phyloP scores from a whole-genome alignment of 2,329 filamentous ascomycete genomes.

The Venturia aucupariae region DNA sequence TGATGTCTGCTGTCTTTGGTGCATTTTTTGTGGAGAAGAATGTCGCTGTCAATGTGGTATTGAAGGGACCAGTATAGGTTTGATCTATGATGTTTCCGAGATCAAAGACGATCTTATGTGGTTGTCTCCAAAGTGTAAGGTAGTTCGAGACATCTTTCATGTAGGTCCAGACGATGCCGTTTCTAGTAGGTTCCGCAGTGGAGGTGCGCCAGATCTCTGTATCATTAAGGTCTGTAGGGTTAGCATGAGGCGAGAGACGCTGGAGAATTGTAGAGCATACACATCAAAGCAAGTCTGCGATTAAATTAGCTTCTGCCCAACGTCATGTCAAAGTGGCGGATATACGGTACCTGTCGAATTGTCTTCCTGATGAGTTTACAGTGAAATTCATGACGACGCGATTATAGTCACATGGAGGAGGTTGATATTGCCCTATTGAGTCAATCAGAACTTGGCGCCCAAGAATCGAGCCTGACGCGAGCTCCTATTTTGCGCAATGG shows the following conservation, averaged over 20 bases:
- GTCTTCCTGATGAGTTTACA: constrained; percentile 58
- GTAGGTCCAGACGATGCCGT: constrained; percentile 67
- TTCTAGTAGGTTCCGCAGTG: constrained; percentile 64
- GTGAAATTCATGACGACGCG: constrained; percentile 69
- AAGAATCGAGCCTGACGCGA: not conserved
- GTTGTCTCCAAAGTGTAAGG: constrained; percentile 55
- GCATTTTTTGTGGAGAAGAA: constrained; percentile 43
- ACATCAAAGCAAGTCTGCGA: constrained; percentile 11
- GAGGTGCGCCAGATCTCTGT: constrained; percentile 76
- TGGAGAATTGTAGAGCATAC: not conserved
- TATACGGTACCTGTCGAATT: constrained; percentile 48
- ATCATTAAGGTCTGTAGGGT: constrained; percentile 66
- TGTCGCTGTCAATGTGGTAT: constrained; percentile 63
- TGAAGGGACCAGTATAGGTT: constrained; percentile 63
- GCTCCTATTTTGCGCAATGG: not conserved
- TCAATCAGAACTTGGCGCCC: not conserved
- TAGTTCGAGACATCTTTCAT: constrained; percentile 71
- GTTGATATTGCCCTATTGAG: constrained; percentile 50
- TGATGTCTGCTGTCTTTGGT: constrained; percentile 6
- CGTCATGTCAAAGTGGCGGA: not conserved
- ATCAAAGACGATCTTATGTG: constrained; percentile 72
- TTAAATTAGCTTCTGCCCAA: not conserved
- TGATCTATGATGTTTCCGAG: constrained; percentile 63
- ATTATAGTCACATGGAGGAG: constrained; percentile 62
- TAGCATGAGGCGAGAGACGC: constrained; percentile 35